Evolutionary conservation across 768 basidiomycete species (phyloP), one percentile per base, ranked within the genome.

Genomic region (Boletellus sp.): DNA sequence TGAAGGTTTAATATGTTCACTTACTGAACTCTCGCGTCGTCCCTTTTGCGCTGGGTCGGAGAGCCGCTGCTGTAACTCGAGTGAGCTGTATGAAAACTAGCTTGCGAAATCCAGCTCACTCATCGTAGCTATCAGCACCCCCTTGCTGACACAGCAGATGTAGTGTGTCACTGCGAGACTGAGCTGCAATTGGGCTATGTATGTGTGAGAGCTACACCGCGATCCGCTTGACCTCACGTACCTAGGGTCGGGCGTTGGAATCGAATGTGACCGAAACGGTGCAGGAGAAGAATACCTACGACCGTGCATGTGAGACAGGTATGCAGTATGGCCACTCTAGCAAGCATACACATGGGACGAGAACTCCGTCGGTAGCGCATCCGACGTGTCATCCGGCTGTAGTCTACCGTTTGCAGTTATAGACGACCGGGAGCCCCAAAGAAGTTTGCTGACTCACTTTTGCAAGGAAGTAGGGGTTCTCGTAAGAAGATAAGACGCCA

Each of bases 211-310:
- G 47, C 11, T 16, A 23, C 15, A 45, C 20, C 16, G 22, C 16
- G 23, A 19, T 33, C 23, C 6, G 16, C 17, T 17, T 10, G 13
- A 17, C 12, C 34, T 16, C 13, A 24, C 55, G 43, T 47, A 70
- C 66, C 66, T 68, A 9, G 68, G 37, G n/a, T 68, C 66, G 20
- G 66, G 66, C 7, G 68, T 68, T 28, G 67, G 56, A n/a, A 68
- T 66, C 2, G 52, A 44, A 42, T 54, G 50, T 20, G 51, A 28
- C 38, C 60, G 65, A 42, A 58, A 48, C 11, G 55, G 45, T 31
- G 53, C 52, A 15, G 61, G 48, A 24, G 63, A 57, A 20, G 52
- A 40, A 6, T 51, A 52, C 39, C 65, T 66, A 45, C 28, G 23
- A 15, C 43, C 22, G 32, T 42, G 15, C 35, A 23, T 10, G 28